Percentiles rank a stretch among this genome's conserved stretches.
These are phyloP conservation scores for Mycogone perniciosa DNA, from an alignment of 2,329 filamentous ascomycete genomes.

Conservation along the genomic window DNA sequence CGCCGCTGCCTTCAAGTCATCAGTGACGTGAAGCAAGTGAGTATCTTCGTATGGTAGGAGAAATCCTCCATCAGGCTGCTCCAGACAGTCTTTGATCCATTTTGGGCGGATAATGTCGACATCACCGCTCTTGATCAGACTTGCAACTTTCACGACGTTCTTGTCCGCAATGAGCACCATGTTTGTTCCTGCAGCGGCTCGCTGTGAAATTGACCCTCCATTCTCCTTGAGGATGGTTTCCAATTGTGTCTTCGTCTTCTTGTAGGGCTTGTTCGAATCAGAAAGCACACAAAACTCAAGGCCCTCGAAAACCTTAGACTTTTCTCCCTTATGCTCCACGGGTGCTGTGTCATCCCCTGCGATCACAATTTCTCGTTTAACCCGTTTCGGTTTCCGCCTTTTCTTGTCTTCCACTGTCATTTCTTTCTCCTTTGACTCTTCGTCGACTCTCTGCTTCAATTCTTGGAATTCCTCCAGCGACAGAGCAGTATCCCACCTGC, in stretches of 20 bases:
- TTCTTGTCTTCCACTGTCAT: conserved; percentile 71
- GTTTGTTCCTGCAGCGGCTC: conserved; percentile 51
- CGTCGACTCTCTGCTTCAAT: conserved; percentile 61
- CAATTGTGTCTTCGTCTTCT: conserved; percentile 70
- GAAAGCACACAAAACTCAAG: conserved; percentile 79
- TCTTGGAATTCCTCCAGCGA: conserved; percentile 71
- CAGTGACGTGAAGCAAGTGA: conserved; percentile 67
- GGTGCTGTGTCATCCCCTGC: conserved; percentile 55
- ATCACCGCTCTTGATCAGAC: conserved; percentile 65
- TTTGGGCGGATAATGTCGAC: conserved; percentile 68
- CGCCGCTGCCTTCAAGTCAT: conserved; percentile 47
- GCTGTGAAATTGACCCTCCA: conserved; percentile 74
- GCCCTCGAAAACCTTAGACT: conserved; percentile 64
- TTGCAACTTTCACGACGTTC: conserved; percentile 73
- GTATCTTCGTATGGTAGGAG: conserved; percentile 55
- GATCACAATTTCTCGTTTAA: conserved; percentile 64
- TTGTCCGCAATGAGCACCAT: conserved; percentile 77
- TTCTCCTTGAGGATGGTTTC: conserved; percentile 77
- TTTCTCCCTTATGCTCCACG: conserved; percentile 46
- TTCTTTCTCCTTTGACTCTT: conserved; percentile 64
- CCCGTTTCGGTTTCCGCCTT: conserved; percentile 47
- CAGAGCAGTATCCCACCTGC: conserved; percentile 73
- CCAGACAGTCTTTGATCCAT: conserved; percentile 81
- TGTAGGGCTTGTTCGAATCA: conserved; percentile 62
- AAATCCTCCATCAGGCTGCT: conserved; percentile 48